Evolutionary conservation across 768 basidiomycete species (phyloP).

Genomic region (Naganishia onofrii): DNA sequence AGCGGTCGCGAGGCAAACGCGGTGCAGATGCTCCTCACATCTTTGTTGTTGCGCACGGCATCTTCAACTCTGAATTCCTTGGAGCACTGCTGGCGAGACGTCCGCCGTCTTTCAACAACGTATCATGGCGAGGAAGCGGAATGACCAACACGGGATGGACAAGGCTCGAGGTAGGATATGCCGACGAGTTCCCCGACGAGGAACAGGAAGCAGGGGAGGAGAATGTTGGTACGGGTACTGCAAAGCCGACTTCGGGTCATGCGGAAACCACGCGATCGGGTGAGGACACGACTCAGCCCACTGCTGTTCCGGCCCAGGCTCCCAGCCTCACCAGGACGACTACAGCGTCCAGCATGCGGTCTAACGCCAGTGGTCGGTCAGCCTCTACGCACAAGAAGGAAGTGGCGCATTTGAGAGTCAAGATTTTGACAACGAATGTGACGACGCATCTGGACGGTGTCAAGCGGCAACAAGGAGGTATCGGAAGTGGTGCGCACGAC

Average conservation of each 20-base stretch:
- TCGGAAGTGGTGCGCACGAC: slow-evolving; percentile 69
- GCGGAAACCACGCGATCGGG: slow-evolving; percentile 11
- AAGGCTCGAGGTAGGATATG: slow-evolving; percentile 44
- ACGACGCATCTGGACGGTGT: slow-evolving; percentile 52
- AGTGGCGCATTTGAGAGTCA: slow-evolving; percentile 34
- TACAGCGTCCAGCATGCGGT: slow-evolving; percentile 1
- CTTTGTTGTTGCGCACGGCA: slow-evolving; percentile 55
- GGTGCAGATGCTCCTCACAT: slow-evolving; percentile 39
- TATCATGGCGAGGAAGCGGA: slow-evolving; percentile 43
- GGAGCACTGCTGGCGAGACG: slow-evolving; percentile 48
- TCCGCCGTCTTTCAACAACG: slow-evolving; percentile 34
- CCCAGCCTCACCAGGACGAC: slow-evolving; percentile 36
- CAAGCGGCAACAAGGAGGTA: slow-evolving; percentile 71
- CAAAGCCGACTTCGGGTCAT: neutral
- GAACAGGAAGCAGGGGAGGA: slow-evolving; percentile 3
- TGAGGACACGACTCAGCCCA: slow-evolving; percentile 16
- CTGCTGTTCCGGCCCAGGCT: slow-evolving; percentile 14
- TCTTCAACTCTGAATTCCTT: slow-evolving; percentile 54
- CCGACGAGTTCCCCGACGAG: slow-evolving; percentile 28
- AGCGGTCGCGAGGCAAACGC: slow-evolving; percentile 37
- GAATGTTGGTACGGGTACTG: slow-evolving; percentile 7
- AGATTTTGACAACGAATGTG: slow-evolving; percentile 49
- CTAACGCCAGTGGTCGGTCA: slow-evolving; percentile 23
- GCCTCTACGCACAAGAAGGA: slow-evolving; percentile 34
- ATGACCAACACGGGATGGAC: slow-evolving; percentile 54